A percentile compares a stretch with the other conserved stretches of the same genome.
These are phyloP conservation scores for Solanum sitiens DNA, from an alignment of 257 asterid species.

Conservation along the genomic window DNA sequence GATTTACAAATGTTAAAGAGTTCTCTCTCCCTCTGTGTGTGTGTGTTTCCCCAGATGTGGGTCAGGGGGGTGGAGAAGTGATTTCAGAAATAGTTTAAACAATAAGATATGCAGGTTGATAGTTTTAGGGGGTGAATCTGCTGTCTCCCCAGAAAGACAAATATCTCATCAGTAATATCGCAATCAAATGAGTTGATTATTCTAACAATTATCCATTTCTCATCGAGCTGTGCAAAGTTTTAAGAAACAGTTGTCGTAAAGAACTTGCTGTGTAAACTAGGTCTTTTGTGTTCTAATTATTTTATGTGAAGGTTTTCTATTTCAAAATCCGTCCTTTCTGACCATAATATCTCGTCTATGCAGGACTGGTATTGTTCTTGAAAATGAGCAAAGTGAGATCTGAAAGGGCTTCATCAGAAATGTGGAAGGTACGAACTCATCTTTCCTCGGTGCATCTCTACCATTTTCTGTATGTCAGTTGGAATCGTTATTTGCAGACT, in stretches of 20 bases:
- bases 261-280: not conserved
- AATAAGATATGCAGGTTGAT: not conserved
- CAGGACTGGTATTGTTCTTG: conserved; percentile 75
- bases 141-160: not conserved
- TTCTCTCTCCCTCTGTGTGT: not conserved
- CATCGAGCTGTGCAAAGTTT: not conserved
- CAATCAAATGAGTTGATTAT: not conserved
- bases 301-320: not conserved
- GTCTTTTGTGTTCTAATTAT: not conserved
- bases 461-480: not conserved
- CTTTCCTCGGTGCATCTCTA: not conserved
- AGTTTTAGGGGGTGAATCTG: not conserved
- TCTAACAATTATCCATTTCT: not conserved
- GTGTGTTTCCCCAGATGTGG: not conserved
- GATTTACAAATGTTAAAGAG: not conserved
- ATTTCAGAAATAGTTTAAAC: not conserved
- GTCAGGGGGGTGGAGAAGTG: not conserved
- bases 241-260: not conserved
- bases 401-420: conserved; percentile 71
- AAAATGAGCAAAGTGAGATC: conserved; percentile 96
- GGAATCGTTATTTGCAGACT: not conserved
- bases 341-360: not conserved
- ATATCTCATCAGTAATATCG: not conserved
- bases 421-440: conserved; percentile 60
- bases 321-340: not conserved